Percentiles rank a stretch among this genome's conserved stretches.
Evolutionary conservation across 805 yeast genomes (phyloP).

Genomic region (Pichia cephalocereana): DNA sequence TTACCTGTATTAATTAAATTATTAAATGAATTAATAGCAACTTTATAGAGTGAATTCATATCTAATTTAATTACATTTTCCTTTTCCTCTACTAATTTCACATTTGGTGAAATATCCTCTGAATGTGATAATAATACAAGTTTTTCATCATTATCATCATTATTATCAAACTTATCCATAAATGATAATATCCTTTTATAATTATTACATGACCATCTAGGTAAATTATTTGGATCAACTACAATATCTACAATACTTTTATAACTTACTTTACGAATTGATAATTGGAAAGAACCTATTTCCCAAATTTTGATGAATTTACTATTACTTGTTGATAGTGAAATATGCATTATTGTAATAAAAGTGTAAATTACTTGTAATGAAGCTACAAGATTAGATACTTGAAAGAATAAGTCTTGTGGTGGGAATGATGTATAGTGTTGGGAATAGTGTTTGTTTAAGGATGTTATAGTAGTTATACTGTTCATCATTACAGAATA

Average conservation of each 20-base stretch:
- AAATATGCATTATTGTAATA: background rate
- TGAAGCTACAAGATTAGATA: background rate
- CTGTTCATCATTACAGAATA: too few relatives aligned
- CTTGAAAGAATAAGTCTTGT: too few relatives aligned
- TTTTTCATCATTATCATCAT: background rate
- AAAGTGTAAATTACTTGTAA: background rate
- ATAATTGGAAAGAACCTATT: background rate
- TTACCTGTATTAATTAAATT: too few relatives aligned
- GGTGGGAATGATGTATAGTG: too few relatives aligned
- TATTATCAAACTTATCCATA: background rate
- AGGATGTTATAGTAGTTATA: too few relatives aligned
- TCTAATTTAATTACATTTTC: too few relatives aligned
- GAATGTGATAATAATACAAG: background rate
- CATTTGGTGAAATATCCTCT: background rate
- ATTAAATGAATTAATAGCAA: too few relatives aligned
- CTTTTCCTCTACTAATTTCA: background rate
- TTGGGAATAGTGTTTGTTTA: too few relatives aligned
- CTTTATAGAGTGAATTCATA: background rate
- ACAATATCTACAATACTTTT: background rate
- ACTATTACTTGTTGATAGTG: too few relatives aligned
- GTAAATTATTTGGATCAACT: background rate
- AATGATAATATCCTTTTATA: background rate
- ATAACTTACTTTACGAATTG: background rate
- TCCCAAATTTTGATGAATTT: background rate
- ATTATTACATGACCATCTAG: background rate